Percentiles rank a stretch among this genome's conserved stretches.
Conservation (phyloP, 495 filamentous ascomycete genomes). For the Aspergillus indologenus region DNA sequence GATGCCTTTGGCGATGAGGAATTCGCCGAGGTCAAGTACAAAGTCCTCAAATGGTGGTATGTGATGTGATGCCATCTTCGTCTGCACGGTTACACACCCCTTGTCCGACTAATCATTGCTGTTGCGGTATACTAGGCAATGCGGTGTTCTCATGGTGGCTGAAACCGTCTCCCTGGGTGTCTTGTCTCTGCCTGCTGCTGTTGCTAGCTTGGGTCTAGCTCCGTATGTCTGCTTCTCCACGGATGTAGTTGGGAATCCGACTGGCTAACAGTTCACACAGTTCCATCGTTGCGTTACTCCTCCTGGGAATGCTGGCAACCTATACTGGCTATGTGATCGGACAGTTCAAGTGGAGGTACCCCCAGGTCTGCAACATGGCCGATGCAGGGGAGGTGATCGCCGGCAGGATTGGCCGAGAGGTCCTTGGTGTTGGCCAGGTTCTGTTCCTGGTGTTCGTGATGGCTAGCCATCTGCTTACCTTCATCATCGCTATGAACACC, state of each 20-base stretch:
- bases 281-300: conserved; percentile 62
- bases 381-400: conserved; percentile 67
- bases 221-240: conserved; percentile 25
- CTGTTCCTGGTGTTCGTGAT: conserved; percentile 74
- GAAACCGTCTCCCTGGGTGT: conserved; percentile 73
- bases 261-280: conserved; percentile 31
- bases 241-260: background rate
- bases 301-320: conserved; percentile 63
- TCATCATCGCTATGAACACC: conserved; percentile 70
- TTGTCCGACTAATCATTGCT: background rate
- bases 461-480: conserved; percentile 73
- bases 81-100: background rate
- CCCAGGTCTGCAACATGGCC: conserved; percentile 68
- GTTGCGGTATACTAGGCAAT: conserved; percentile 35
- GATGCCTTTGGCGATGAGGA: conserved; percentile 45
- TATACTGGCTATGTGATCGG: conserved; percentile 79
- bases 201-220: conserved; percentile 64
- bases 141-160: conserved; percentile 60
- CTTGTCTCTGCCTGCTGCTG: conserved; percentile 61
- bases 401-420: conserved; percentile 59
- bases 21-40: conserved; percentile 41
- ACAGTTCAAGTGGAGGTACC: conserved; percentile 70
- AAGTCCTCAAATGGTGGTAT: conserved; percentile 42
- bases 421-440: conserved; percentile 60
- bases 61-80: conserved; percentile 3